Conservation (phyloP, 805 yeast species). For the Monosporozyma unispora region DNA sequence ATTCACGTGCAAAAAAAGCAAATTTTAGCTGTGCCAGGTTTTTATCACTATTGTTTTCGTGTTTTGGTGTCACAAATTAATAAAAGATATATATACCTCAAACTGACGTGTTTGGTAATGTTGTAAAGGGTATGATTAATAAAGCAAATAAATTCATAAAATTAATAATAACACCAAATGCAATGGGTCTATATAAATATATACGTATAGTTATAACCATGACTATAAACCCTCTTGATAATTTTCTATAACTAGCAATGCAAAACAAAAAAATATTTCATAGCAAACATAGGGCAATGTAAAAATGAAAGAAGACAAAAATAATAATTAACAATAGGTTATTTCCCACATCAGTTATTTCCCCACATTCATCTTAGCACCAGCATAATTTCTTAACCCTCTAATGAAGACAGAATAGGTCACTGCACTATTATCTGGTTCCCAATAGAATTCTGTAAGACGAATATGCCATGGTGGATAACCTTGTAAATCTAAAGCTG, state of each 20-base stretch:
- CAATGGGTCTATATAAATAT: not conserved
- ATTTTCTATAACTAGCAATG: not conserved
- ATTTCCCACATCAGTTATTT: conserved; percentile 37
- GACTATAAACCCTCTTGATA: not conserved
- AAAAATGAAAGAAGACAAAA: not conserved
- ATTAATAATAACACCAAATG: not conserved
- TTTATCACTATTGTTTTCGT: no score
- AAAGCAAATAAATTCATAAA: not conserved
- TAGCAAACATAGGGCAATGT: not conserved
- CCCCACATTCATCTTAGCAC: conserved; percentile 83
- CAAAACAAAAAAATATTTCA: not conserved
- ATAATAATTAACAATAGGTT: not conserved
- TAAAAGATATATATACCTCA: not conserved
- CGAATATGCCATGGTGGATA: conserved; percentile 98
- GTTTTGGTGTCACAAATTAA: no score
- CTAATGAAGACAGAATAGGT: conserved; percentile 75
- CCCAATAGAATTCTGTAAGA: conserved; percentile 84
- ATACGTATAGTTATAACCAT: not conserved
- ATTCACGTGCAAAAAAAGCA: no score
- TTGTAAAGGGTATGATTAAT: no score
- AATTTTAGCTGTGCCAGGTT: no score
- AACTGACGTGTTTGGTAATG: not conserved
- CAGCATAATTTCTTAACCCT: conserved; percentile 65
- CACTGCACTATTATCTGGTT: conserved; percentile 73
- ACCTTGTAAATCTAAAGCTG: conserved; percentile 82